Evolutionary conservation across 305 asterid species (phyloP).

Genomic region (Fraxinus platypoda): DNA sequence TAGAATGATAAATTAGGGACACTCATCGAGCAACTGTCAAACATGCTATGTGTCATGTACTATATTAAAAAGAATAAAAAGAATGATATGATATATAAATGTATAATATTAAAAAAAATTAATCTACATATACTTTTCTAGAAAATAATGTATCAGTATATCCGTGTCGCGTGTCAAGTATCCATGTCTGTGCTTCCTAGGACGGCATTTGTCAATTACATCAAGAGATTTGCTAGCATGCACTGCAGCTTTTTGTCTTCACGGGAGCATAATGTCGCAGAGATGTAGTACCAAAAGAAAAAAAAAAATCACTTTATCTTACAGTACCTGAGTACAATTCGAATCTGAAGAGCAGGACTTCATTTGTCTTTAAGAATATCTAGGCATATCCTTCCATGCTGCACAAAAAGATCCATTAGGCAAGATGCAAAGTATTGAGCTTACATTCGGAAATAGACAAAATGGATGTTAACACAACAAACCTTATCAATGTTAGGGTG

Average conservation of each 20-base stretch:
- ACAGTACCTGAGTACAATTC: slow-evolving; percentile 87
- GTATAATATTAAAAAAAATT: too few relatives aligned
- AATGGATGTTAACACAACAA: slow-evolving; percentile 23
- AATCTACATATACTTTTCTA: too few relatives aligned
- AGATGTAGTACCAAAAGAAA: not conserved
- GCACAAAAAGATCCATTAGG: slow-evolving; percentile 24
- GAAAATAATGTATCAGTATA: too few relatives aligned
- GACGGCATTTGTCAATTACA: not conserved
- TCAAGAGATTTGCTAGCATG: not conserved
- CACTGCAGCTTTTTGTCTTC: slow-evolving; percentile 9
- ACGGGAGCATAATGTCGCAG: not conserved
- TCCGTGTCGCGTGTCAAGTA: too few relatives aligned
- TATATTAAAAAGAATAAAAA: too few relatives aligned
- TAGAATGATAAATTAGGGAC: too few relatives aligned
- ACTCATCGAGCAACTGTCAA: too few relatives aligned
- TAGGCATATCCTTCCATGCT: slow-evolving; percentile 97
- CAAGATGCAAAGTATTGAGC: slow-evolving; percentile 1
- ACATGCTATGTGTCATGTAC: too few relatives aligned
- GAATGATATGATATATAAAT: too few relatives aligned
- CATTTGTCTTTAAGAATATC: slow-evolving; percentile 97
- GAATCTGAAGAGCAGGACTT: slow-evolving; percentile 97
- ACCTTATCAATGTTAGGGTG: slow-evolving; percentile 98
- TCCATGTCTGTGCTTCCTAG: too few relatives aligned
- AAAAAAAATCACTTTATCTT: not conserved
- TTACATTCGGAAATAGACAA: not conserved